Evolutionary conservation across 2,329 filamentous ascomycete species (phyloP), one percentile per base, ranked within the genome.

Genomic region (Nemania diffusa): DNA sequence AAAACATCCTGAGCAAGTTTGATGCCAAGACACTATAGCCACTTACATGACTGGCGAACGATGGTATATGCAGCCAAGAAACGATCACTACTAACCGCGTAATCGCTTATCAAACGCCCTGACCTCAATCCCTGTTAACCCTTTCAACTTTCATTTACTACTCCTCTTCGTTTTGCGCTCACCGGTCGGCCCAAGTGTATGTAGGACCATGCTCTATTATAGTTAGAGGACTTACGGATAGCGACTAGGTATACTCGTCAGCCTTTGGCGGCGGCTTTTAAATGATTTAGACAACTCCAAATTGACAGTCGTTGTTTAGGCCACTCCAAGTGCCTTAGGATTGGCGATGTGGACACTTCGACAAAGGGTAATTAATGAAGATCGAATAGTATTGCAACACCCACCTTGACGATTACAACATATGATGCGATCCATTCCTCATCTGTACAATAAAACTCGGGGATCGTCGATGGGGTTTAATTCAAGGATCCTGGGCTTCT

Each of bases 321-420:
- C 32, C 27, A n/a, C 34, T 13, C n/a, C 34, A 15, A 42, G 46
- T 15, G 17, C 7, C 22, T 32, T 13, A 53, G n/a, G 4, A 44
- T 52, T 15, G 22, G 6, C 20, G 26, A 37, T 61, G 51, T 48
- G 50, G 61, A 61, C 53, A 55, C 48, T 63, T 42, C 24, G 46
- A 29, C 60, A 32, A 46, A 53, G 17, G 17, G 27, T 17, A 9
- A 4, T 40, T 29, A 52, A 37, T 24, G 60, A 55, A 44, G 44
- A 51, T 44, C 55, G 32, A 48, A 62, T 58, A 40, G 51, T 55
- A 65, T 68, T 53, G 53, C 65, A 65, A 65, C 65, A 65, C 56
- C 15, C 20, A 26, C 27, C 17, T 68, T 60, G 50, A 57, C 15
- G 13, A 61, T 68, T 46, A 57, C 65, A 68, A 65, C 62, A 65